phyloP scores from a whole-genome alignment of 345 rosid genomes.

The Capsella bursapastoris region DNA sequence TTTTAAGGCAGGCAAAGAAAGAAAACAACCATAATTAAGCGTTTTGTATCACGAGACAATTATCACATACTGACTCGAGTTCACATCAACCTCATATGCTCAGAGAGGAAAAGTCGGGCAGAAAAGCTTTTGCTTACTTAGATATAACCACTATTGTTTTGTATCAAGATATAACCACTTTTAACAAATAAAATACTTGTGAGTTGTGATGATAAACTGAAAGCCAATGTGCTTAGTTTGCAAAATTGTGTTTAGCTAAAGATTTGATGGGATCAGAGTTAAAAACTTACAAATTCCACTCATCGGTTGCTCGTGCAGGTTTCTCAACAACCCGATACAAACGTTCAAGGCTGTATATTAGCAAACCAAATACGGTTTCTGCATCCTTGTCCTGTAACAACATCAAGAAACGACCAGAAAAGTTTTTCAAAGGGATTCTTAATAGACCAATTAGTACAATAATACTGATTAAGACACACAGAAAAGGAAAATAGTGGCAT shows the following conservation, averaged over 20 bases:
- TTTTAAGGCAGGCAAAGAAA: conserved; percentile 4
- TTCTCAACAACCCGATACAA: conserved; percentile 67
- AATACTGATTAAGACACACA: neutral
- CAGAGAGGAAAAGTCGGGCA: neutral
- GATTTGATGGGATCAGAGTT: neutral
- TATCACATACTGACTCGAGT: too few relatives aligned
- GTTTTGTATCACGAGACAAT: neutral
- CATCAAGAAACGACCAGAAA: conserved; percentile 21
- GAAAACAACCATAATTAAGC: neutral
- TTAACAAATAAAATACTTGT: neutral
- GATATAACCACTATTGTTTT: neutral
- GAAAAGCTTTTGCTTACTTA: conserved; percentile 7
- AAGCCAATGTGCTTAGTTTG: neutral
- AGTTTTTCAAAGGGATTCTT: conserved; percentile 10
- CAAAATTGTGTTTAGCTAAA: conserved; percentile 18
- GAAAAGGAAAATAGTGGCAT: conserved; percentile 17
- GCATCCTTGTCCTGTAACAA: conserved; percentile 74
- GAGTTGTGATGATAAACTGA: neutral
- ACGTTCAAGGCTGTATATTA: conserved; percentile 74
- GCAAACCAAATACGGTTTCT: conserved; percentile 72
- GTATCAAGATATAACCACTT: neutral
- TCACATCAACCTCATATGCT: conserved; percentile 5
- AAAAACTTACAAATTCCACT: conserved; percentile 78
- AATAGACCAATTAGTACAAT: neutral
- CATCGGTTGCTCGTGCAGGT: conserved; percentile 80